Conservation (phyloP, 257 asterid species). For the Parsonsia alboflavescens region DNA sequence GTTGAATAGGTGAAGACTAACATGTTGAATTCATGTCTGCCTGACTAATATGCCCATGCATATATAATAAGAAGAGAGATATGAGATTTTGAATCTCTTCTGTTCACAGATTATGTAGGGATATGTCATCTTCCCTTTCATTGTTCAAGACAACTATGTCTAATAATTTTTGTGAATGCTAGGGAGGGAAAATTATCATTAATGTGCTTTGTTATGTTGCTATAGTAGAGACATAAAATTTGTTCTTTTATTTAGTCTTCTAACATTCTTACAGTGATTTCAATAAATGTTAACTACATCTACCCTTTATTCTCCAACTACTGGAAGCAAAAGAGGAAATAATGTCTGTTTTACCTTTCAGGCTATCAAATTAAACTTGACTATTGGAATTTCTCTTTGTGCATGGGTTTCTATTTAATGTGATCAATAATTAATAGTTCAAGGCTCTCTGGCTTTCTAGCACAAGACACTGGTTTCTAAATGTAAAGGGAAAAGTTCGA, state of each 20-base stretch:
- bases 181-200: neutral
- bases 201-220: neutral
- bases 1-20: neutral
- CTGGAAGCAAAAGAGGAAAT: neutral
- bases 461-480: neutral
- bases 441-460: neutral
- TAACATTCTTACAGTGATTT: neutral
- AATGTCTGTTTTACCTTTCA: neutral
- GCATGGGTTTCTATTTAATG: neutral
- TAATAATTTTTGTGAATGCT: neutral
- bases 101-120: neutral
- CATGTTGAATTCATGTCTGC: neutral
- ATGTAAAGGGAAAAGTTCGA: neutral
- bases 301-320: neutral
- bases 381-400: neutral
- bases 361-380: neutral
- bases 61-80: neutral
- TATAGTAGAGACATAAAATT: neutral
- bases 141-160: neutral
- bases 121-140: neutral
- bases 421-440: neutral
- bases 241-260: neutral
- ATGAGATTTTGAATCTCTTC: neutral
- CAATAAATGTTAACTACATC: neutral
- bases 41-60: neutral